Evolutionary conservation across 805 yeast genomes (phyloP), one percentile per base, ranked within the genome.

Genomic region (Metschnikowia rubicola): DNA sequence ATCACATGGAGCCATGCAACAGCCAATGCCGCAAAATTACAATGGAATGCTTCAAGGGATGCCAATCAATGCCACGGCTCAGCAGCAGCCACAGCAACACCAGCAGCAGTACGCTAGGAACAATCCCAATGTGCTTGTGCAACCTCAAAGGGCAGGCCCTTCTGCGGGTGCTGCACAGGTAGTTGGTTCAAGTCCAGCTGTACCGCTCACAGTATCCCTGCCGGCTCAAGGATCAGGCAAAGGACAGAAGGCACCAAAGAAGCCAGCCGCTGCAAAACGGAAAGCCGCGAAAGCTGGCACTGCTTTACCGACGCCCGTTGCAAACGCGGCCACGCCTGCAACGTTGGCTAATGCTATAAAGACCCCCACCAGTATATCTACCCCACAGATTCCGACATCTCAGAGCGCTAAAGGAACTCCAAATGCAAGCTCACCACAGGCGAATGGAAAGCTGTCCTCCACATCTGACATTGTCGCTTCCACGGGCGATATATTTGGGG

Each of bases 391-490:
- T 10, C 62, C 65, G 4, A 61, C 59, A 19, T 48, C 63, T 5
- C 68, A 69, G 19, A 68, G 74, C 45, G 66, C 63, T 51, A 72
- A 67, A 57, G 71, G 71, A 44, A 72, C 77, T 1, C 77, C 77
- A 2, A 54, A 55, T 6, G 74, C 59, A 8, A 66, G 63, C 47
- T 68, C 74, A 5, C 75, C 76, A 3, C 51, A 39, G 28, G 35
- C 35, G 12, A 50, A 42, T 29, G 40, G 37, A 10, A 42, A 43
- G 33, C 11, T 13, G 12, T 15, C 43, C 5, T 30, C 40, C 11
- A 32, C 17, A 4, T 30, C 37, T 6, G 57, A 53, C 6, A 34
- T 30, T 29, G 41, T 37, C 19, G 37, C 51, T 26, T 39, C 54
- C 12, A 54, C 58, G 19, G 59, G 58, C 4, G 65, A 61, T 26